phyloP scores from a whole-genome alignment of 169 alveolate genomes.

The Theileria sp. region DNA sequence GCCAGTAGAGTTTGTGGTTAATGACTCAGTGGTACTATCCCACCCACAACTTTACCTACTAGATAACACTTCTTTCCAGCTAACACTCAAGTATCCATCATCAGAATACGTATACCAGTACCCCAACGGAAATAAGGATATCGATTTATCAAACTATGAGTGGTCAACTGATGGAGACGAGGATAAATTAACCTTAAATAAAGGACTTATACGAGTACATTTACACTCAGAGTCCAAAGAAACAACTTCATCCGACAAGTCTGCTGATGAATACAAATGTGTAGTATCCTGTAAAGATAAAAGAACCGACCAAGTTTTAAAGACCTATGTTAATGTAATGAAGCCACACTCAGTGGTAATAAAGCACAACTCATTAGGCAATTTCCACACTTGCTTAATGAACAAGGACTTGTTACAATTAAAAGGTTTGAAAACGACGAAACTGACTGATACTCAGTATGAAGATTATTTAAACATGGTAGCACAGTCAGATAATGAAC shows the following conservation, averaged over 20 bases:
- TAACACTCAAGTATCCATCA: constrained; percentile 26
- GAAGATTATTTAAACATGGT: background rate
- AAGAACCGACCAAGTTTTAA: constrained; percentile 12
- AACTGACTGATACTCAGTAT: background rate
- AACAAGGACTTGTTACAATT: background rate
- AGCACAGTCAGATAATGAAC: background rate
- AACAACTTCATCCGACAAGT: background rate
- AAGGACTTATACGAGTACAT: background rate
- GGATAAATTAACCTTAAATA: background rate
- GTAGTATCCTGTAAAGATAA: constrained; percentile 8
- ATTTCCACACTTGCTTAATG: background rate
- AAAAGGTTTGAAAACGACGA: background rate
- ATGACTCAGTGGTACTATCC: constrained; percentile 56
- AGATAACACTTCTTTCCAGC: background rate
- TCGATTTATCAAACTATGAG: constrained; percentile 33
- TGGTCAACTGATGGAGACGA: constrained; percentile 48
- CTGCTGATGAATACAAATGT: background rate
- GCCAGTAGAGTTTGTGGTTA: constrained; percentile 65
- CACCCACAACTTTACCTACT: constrained; percentile 27
- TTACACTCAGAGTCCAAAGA: background rate
- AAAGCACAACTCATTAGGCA: background rate
- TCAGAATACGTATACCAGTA: background rate
- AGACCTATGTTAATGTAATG: constrained; percentile 9
- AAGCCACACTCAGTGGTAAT: constrained; percentile 8
- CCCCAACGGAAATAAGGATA: constrained; percentile 19